A percentile compares a stretch with the other conserved stretches of the same genome.
Conservation (phyloP, 768 basidiomycete species). For the Calocera viscosa region DNA sequence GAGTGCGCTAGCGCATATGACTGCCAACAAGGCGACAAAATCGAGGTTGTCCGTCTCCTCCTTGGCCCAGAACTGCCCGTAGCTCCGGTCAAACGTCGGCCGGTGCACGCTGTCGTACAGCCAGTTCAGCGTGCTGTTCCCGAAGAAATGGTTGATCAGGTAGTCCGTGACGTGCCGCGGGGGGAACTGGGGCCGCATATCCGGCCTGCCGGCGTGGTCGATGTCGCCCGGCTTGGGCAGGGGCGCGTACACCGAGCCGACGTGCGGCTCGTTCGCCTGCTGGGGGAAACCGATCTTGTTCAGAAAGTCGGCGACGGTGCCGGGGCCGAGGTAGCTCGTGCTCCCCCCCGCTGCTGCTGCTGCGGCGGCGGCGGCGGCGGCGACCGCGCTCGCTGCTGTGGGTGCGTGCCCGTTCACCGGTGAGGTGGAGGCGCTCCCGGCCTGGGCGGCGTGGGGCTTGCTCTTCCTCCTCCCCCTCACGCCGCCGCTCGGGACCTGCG, state of each 20-base stretch:
- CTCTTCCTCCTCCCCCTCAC: neutral
- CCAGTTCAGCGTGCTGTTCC: neutral
- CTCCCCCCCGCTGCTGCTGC: neutral
- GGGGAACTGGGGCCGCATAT: conserved; percentile 4
- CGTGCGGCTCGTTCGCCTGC: neutral
- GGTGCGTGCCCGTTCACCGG: neutral
- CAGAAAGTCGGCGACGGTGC: conserved; percentile 1
- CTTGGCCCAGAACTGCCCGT: neutral
- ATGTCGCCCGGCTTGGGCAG: neutral
- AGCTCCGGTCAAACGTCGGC: conserved; percentile 1
- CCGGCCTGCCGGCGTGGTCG: neutral
- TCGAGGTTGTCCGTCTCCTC: neutral
- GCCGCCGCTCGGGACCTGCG: neutral
- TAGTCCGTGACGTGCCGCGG: conserved; percentile 4
- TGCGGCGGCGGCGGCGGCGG: neutral
- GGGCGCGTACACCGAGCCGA: neutral
- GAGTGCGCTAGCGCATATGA: neutral
- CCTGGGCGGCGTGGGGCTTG: neutral
- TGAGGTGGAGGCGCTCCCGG: neutral
- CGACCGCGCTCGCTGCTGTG: neutral
- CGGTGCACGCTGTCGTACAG: neutral
- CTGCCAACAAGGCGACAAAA: neutral
- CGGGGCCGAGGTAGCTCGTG: conserved; percentile 6
- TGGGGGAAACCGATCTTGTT: conserved; percentile 4
- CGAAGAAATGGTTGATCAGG: conserved; percentile 6